phyloP scores from a whole-genome alignment of 2,329 filamentous ascomycete species.

The Cyphellophora europaea region DNA sequence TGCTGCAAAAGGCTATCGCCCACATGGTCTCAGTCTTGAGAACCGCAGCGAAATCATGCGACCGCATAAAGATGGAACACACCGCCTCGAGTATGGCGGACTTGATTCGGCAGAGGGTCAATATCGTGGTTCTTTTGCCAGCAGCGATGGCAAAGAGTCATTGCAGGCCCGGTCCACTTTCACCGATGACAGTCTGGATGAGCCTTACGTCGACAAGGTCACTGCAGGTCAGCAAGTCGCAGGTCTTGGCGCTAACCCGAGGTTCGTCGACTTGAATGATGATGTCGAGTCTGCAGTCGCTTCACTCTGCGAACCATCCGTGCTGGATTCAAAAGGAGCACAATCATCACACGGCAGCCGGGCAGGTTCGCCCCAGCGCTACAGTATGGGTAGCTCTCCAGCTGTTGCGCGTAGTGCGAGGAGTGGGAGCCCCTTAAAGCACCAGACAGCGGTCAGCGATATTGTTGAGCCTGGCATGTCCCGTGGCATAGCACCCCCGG shows the following conservation, averaged over 20 bases:
- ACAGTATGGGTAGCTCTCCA: constrained; percentile 19
- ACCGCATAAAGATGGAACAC: constrained; percentile 22
- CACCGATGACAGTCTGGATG: constrained; percentile 18
- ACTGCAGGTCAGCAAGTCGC: constrained; percentile 62
- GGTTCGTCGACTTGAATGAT: constrained; percentile 62
- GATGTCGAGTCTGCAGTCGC: constrained; percentile 85
- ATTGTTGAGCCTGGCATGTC: constrained; percentile 28
- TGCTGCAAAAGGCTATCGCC: constrained; percentile 42
- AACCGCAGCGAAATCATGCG: constrained; percentile 40
- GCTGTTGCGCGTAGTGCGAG: constrained; percentile 5
- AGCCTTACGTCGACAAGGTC: constrained; percentile 47
- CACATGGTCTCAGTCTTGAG: constrained; percentile 43
- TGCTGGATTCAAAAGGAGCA: constrained; percentile 46
- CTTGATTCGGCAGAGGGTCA: constrained; percentile 29
- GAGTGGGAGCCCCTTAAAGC: constrained; percentile 37
- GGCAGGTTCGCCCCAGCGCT: constrained; percentile 16
- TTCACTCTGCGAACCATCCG: constrained; percentile 77
- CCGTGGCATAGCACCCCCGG: constrained; percentile 36
- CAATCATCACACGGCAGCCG: constrained; percentile 11
- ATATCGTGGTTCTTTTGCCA: constrained; percentile 30
- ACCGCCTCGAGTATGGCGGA: constrained; percentile 13
- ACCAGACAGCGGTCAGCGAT: constrained; percentile 25
- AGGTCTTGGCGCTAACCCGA: constrained; percentile 62
- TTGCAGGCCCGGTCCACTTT: constrained; percentile 20
- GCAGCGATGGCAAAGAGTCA: constrained; percentile 52